Conservation (phyloP, 768 basidiomycete genomes). For the Multifurca ochricompacta region DNA sequence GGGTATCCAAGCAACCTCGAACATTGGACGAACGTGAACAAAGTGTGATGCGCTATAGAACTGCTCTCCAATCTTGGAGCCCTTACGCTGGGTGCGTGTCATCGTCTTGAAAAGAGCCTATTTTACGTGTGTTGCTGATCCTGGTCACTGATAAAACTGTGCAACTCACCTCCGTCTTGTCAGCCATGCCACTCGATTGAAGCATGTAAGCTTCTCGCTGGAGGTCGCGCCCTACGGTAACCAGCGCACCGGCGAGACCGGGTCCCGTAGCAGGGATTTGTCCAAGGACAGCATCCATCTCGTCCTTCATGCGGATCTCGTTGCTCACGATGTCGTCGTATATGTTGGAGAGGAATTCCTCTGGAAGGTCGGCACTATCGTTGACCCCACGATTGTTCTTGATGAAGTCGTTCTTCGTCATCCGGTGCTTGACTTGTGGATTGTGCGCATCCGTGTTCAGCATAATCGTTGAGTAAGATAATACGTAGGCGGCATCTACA, state of each 20-base stretch:
- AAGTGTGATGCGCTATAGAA: slow-evolving; percentile 97
- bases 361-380: slow-evolving; percentile 80
- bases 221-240: slow-evolving; percentile 86
- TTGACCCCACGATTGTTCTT: slow-evolving; percentile 98
- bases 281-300: slow-evolving; percentile 58
- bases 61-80: slow-evolving; percentile 68
- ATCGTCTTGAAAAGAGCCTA: slow-evolving; percentile 89
- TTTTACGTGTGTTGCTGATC: neutral
- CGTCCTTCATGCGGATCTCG: slow-evolving; percentile 99
- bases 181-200: slow-evolving; percentile 94
- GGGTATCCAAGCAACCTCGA: slow-evolving; percentile 98
- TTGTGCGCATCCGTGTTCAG: slow-evolving; percentile 97
- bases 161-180: slow-evolving; percentile 78
- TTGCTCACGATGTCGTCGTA: slow-evolving; percentile 88
- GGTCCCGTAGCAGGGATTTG: slow-evolving; percentile 39
- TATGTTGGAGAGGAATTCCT: slow-evolving; percentile 68
- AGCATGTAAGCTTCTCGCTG: slow-evolving; percentile 94
- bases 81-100: slow-evolving; percentile 86
- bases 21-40: slow-evolving; percentile 96
- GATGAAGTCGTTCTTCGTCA: slow-evolving; percentile 87
- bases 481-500: slow-evolving; percentile 84
- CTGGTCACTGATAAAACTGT: neutral
- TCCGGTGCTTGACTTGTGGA: slow-evolving; percentile 88
- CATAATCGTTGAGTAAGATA: slow-evolving; percentile 92
- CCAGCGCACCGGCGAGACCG: slow-evolving; percentile 75